phyloP scores from a whole-genome alignment of 1,139 yeast genomes.

The Protomyces inundatus region DNA sequence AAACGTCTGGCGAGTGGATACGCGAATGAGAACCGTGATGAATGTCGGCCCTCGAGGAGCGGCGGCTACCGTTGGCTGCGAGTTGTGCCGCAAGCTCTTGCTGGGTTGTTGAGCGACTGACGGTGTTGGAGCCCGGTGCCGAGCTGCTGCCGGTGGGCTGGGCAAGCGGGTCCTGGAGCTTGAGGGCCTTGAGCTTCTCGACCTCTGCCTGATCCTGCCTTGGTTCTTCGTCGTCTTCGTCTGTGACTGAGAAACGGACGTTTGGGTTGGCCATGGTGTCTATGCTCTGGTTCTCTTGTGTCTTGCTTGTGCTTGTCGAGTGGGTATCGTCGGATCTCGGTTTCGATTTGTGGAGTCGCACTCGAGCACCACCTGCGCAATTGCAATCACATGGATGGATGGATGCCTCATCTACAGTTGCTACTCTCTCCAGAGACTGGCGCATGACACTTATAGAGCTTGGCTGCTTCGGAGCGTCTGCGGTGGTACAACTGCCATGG shows the following conservation, averaged over 20 bases:
- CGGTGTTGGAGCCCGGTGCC: conserved; percentile 3
- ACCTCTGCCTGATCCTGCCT: conserved; percentile 15
- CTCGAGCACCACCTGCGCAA: too few species aligned
- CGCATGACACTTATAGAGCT: too few species aligned
- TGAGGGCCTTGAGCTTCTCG: conserved; percentile 6
- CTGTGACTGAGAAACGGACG: conserved; percentile 16
- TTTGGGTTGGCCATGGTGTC: not conserved
- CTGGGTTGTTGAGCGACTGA: not conserved
- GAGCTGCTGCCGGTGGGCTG: not conserved
- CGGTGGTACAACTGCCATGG: too few species aligned
- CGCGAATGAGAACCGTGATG: conserved; percentile 15
- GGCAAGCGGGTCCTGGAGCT: not conserved
- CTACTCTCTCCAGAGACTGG: too few species aligned
- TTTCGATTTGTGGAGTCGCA: too few species aligned
- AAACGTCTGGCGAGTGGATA: conserved; percentile 21
- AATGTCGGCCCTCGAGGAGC: conserved; percentile 12
- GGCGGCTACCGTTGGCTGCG: conserved; percentile 7
- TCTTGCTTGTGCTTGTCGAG: not conserved
- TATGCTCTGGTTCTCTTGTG: not conserved
- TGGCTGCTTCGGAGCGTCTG: too few species aligned
- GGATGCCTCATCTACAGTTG: too few species aligned
- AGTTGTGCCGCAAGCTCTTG: not conserved
- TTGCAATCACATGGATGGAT: too few species aligned
- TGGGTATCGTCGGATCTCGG: too few species aligned
- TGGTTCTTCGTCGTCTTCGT: conserved; percentile 14